Conservation (phyloP, 768 basidiomycete species). For the Hirschioporus abietinus region DNA sequence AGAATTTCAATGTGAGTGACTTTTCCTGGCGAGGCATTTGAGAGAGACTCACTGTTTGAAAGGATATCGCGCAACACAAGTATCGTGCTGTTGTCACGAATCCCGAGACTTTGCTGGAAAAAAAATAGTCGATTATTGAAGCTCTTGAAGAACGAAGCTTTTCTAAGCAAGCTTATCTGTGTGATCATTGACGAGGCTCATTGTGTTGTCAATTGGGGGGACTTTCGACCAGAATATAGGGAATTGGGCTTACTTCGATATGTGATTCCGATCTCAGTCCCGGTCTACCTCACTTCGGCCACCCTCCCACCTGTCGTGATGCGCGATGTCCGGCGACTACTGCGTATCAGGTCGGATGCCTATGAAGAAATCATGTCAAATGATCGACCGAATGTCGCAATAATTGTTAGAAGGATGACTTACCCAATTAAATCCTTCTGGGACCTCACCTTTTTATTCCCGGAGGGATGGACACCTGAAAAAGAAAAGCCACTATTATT, state of each 20-base stretch:
- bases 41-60: not conserved
- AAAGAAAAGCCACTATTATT: conserved; percentile 13
- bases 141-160: conserved; percentile 19
- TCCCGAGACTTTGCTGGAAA: not conserved
- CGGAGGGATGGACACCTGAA: conserved; percentile 7
- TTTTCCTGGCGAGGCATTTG: not conserved
- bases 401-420: conserved; percentile 21
- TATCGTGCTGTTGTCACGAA: conserved; percentile 25
- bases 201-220: conserved; percentile 32
- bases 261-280: conserved; percentile 23
- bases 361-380: conserved; percentile 21
- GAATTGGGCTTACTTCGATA: conserved; percentile 21
- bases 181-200: conserved; percentile 36
- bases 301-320: conserved; percentile 24
- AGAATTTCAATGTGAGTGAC: not conserved
- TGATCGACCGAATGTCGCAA: conserved; percentile 28
- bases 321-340: conserved; percentile 18
- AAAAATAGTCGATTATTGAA: conserved; percentile 16
- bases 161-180: conserved; percentile 20
- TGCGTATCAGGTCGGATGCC: conserved; percentile 18
- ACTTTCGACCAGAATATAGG: conserved; percentile 32
- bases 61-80: conserved; percentile 23
- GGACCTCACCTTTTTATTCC: conserved; percentile 23
- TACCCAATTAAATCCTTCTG: conserved; percentile 3
- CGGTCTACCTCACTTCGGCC: conserved; percentile 28